Conservation (phyloP, 108 stramenopile species). For the Skeletonema menzelii region DNA sequence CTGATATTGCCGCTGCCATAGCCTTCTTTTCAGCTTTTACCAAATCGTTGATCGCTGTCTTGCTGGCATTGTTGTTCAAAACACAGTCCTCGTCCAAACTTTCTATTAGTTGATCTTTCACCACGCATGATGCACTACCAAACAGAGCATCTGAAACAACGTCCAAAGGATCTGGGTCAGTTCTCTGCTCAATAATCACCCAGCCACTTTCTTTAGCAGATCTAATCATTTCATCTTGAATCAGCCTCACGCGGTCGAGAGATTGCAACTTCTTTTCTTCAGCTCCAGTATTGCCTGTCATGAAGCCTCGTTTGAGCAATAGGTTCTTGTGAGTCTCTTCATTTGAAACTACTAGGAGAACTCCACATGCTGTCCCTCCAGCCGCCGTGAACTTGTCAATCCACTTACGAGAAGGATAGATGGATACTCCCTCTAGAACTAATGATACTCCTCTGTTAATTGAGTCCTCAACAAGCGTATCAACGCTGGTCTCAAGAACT, state of each 20-base stretch:
- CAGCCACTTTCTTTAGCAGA: conserved; percentile 55
- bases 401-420: conserved; percentile 46
- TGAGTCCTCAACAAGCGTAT: conserved; percentile 58
- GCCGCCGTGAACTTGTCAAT: conserved; percentile 51
- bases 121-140: background rate
- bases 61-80: background rate
- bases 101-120: conserved; percentile 5
- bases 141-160: conserved; percentile 43
- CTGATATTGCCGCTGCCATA: background rate
- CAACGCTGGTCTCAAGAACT: conserved; percentile 51
- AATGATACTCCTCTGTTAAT: conserved; percentile 55
- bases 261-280: conserved; percentile 52
- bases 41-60: background rate
- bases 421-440: conserved; percentile 67
- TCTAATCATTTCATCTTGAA: conserved; percentile 71
- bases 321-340: conserved; percentile 56
- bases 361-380: conserved; percentile 59
- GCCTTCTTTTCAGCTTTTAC: conserved; percentile 7
- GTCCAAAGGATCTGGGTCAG: conserved; percentile 60
- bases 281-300: conserved; percentile 46
- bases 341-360: conserved; percentile 52
- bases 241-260: conserved; percentile 58
- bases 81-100: conserved; percentile 16
- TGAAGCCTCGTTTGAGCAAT: conserved; percentile 48
- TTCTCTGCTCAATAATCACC: conserved; percentile 60